Percentiles rank a stretch among this genome's conserved stretches.
Evolutionary conservation across 108 stramenopile species (phyloP).

Genomic region (Hondaea fermentalgiana): DNA sequence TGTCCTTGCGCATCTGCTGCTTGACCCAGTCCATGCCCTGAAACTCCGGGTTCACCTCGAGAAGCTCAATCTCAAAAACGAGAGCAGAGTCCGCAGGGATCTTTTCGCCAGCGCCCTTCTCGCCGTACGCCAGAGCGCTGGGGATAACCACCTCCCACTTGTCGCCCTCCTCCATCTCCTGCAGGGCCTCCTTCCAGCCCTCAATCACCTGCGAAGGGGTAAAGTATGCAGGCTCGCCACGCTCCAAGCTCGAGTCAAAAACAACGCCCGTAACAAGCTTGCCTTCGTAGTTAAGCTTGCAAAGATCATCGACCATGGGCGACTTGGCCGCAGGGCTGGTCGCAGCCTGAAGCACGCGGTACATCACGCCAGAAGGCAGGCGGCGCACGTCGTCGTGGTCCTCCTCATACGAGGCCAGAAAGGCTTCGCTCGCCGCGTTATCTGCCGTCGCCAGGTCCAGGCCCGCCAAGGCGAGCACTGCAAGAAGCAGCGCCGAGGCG

Average conservation of each 20-base stretch:
- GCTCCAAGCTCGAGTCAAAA: neutral
- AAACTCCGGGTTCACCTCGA: constrained; percentile 2
- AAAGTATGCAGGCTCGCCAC: neutral
- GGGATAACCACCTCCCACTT: constrained; percentile 15
- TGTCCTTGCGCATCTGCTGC: neutral
- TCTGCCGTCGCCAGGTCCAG: neutral
- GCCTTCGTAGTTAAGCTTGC: neutral
- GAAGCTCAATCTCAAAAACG: neutral
- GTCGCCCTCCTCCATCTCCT: neutral
- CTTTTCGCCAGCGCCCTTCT: neutral
- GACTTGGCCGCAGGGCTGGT: neutral
- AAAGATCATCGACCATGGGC: neutral
- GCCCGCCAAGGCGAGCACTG: neutral
- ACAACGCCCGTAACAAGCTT: neutral
- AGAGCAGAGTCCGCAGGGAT: neutral
- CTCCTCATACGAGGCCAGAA: neutral
- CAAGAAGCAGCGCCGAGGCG: neutral
- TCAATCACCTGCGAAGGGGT: neutral
- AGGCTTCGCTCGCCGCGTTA: neutral
- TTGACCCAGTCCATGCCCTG: neutral
- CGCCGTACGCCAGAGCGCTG: neutral
- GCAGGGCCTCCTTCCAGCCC: neutral
- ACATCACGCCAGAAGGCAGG: neutral
- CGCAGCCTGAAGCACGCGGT: neutral
- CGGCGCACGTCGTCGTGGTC: neutral